These are phyloP conservation scores for Pestalotiopsis sp. DNA, from an alignment of 2,329 filamentous ascomycete genomes.

Conservation along the genomic window DNA sequence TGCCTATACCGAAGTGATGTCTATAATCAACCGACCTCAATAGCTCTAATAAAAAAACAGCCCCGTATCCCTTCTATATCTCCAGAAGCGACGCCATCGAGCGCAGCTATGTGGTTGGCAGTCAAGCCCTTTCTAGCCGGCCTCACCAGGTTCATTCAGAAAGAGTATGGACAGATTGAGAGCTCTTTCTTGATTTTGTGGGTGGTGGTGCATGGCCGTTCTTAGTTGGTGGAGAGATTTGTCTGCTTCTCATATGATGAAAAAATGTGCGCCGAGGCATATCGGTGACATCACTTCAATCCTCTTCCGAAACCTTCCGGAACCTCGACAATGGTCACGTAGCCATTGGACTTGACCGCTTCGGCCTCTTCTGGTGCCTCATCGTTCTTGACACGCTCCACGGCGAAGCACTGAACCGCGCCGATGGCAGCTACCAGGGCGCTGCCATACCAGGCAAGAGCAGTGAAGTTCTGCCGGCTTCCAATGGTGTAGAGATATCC, in stretches of 20 bases:
- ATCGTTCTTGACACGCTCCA: conserved; percentile 36
- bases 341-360: not conserved
- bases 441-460: conserved; percentile 66
- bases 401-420: conserved; percentile 61
- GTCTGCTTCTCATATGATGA: too few species aligned
- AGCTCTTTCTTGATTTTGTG: too few species aligned
- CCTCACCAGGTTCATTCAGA: too few species aligned
- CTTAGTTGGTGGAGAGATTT: too few species aligned
- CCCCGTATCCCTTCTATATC: not conserved
- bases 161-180: not conserved
- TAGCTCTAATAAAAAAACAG: not conserved
- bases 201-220: too few species aligned
- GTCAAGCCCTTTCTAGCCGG: too few species aligned
- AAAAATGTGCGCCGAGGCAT: not conserved
- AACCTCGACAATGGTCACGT: not conserved
- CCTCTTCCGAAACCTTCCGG: not conserved
- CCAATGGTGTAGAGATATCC: conserved; percentile 67
- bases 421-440: conserved; percentile 58
- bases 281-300: not conserved
- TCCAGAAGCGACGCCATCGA: too few species aligned
- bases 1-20: not conserved
- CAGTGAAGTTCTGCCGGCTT: conserved; percentile 59
- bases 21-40: not conserved
- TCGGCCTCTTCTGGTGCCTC: conserved; percentile 5
- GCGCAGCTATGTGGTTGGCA: too few species aligned